Evolutionary conservation across 73 alveolate genomes (phyloP).

Genomic region (Uronychia binucleata): DNA sequence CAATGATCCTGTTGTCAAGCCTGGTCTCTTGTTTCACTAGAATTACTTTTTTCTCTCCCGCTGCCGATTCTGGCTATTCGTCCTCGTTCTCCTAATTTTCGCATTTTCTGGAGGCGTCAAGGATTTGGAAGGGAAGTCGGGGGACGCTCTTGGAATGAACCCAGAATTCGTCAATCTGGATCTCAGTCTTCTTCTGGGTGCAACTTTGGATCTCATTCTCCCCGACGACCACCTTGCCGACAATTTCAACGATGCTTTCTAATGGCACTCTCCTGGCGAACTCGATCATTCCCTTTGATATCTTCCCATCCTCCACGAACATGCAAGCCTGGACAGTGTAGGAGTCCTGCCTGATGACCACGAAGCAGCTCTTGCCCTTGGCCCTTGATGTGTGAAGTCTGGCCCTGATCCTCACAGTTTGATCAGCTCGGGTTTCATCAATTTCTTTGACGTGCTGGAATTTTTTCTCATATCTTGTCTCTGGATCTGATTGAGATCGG

Average conservation of each 20-base stretch:
- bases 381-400: constrained; percentile 91
- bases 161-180: constrained; percentile 72
- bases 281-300: constrained; percentile 89
- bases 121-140: constrained; percentile 94
- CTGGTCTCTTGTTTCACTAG: constrained; percentile 89
- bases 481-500: constrained; percentile 46
- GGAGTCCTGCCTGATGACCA: constrained; percentile 91
- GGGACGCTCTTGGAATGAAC: constrained; percentile 83
- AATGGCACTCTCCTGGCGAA: constrained; percentile 79
- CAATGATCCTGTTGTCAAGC: constrained; percentile 94
- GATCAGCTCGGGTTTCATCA: constrained; percentile 70
- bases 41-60: constrained; percentile 81
- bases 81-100: constrained; percentile 92
- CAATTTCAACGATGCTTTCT: constrained; percentile 91
- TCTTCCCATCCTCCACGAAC: constrained; percentile 69
- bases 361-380: constrained; percentile 92
- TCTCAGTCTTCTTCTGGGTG: constrained; percentile 86
- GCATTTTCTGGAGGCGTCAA: constrained; percentile 93
- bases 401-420: constrained; percentile 83
- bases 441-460: constrained; percentile 35
- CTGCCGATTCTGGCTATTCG: constrained; percentile 59
- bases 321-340: constrained; percentile 89
- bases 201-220: constrained; percentile 82
- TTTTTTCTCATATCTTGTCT: constrained; percentile 20
- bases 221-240: constrained; percentile 79